These are phyloP conservation scores for Podospora comata DNA, from an alignment of 495 filamentous ascomycete species.

Conservation along the genomic window DNA sequence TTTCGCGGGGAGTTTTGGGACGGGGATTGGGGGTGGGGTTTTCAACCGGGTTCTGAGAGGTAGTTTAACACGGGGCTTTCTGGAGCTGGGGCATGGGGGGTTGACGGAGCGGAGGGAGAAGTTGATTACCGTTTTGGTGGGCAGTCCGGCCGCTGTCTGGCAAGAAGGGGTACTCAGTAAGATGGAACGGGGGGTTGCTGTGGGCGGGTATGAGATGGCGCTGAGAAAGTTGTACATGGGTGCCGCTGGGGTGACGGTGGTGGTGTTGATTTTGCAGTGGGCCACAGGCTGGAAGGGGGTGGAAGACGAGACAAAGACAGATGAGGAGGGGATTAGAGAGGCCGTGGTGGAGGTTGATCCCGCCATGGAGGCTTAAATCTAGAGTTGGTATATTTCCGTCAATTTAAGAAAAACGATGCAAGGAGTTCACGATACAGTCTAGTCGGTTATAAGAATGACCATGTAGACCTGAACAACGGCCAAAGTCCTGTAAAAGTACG, in stretches of 20 bases:
- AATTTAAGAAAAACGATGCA: no score
- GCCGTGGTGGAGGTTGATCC: slow-evolving; percentile 27
- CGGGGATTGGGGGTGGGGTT: slow-evolving; percentile 70
- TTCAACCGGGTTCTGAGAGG: slow-evolving; percentile 60
- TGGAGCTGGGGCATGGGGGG: slow-evolving; percentile 33
- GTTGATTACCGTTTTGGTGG: slow-evolving; percentile 61
- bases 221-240: slow-evolving; percentile 57
- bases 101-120: slow-evolving; percentile 46
- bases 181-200: slow-evolving; percentile 57
- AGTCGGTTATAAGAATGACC: no score
- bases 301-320: slow-evolving; percentile 16
- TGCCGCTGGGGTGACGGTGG: slow-evolving; percentile 51
- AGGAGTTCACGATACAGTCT: no score
- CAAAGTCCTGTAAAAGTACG: neutral
- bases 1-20: slow-evolving; percentile 72
- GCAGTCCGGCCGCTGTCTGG: slow-evolving; percentile 62
- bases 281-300: slow-evolving; percentile 61
- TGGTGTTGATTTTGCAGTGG: slow-evolving; percentile 60
- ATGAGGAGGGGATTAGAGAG: slow-evolving; percentile 33
- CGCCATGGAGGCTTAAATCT: slow-evolving; percentile 28
- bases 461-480: no score
- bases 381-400: no score
- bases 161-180: slow-evolving; percentile 42
- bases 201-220: slow-evolving; percentile 59
- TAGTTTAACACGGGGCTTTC: slow-evolving; percentile 57